These are phyloP conservation scores for Nicotiana benthamiana DNA, from an alignment of 257 asterid species.

Conservation along the genomic window DNA sequence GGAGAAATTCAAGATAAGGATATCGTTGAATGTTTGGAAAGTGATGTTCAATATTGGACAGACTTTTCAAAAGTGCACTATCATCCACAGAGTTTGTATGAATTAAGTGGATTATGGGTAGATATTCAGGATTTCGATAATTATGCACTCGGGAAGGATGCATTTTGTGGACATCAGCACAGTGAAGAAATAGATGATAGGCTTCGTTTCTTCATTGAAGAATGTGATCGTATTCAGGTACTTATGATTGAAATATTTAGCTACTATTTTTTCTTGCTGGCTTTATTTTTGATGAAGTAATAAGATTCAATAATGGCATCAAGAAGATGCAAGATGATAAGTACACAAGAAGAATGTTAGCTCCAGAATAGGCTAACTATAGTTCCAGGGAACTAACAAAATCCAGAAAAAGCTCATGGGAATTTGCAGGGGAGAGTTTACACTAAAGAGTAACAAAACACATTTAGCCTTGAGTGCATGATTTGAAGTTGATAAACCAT, in stretches of 20 bases:
- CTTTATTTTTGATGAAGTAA: not conserved
- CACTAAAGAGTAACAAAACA: too few species aligned
- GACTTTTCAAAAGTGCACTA: constrained; percentile 92
- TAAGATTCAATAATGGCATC: too few species aligned
- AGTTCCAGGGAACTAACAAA: too few species aligned
- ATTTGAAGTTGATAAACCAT: too few species aligned
- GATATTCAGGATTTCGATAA: constrained; percentile 47
- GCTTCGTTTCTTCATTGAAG: constrained; percentile 91
- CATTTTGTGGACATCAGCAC: constrained; percentile 37
- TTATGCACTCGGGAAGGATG: constrained; percentile 77
- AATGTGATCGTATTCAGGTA: constrained; percentile 95
- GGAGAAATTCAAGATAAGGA: constrained; percentile 62
- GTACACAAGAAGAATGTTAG: too few species aligned
- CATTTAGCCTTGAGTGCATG: too few species aligned
- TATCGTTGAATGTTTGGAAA: constrained; percentile 67
- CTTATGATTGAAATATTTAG: not conserved
- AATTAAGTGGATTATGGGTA: constrained; percentile 66
- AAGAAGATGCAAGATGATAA: too few species aligned
- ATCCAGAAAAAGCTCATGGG: too few species aligned
- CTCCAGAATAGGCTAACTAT: too few species aligned
- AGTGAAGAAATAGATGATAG: constrained; percentile 81
- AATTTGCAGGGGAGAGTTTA: too few species aligned
- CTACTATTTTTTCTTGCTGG: constrained; percentile 2
- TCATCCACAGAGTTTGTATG: constrained; percentile 87
- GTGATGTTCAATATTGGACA: constrained; percentile 80